A percentile compares a stretch with the other conserved stretches of the same genome.
These are phyloP conservation scores for Xylariales sp. DNA, from an alignment of 2,329 filamentous ascomycete genomes.

Conservation along the genomic window DNA sequence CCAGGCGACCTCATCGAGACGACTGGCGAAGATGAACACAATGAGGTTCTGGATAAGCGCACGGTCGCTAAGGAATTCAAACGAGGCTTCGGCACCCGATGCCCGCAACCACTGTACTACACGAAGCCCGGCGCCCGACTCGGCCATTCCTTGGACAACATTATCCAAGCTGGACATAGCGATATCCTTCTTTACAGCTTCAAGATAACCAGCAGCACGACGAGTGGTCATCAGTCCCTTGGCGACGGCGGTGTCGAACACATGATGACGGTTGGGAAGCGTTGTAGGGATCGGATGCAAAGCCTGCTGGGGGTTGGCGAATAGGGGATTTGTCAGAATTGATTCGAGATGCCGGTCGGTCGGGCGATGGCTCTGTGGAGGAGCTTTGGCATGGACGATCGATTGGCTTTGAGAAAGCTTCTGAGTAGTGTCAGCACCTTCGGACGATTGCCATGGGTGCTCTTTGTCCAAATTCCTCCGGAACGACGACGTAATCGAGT, in stretches of 20 bases:
- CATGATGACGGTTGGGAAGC: conserved; percentile 41
- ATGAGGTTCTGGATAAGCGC: conserved; percentile 35
- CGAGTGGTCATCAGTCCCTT: conserved; percentile 51
- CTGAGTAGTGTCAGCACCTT: conserved; percentile 13
- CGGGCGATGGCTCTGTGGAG: conserved; percentile 24
- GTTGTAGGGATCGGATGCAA: conserved; percentile 3
- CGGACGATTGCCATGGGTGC: conserved; percentile 40
- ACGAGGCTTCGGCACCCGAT: conserved; percentile 39
- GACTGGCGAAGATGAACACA: conserved; percentile 49
- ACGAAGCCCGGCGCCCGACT: conserved; percentile 40
- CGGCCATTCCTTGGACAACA: conserved; percentile 28
- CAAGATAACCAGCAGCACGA: conserved; percentile 50
- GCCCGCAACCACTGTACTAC: conserved; percentile 52
- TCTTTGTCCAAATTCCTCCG: conserved; percentile 54
- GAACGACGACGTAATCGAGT: conserved; percentile 53
- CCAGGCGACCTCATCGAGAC: conserved; percentile 47
- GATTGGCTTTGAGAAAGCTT: conserved; percentile 4
- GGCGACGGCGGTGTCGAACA: conserved; percentile 53
- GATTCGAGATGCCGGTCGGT: conserved; percentile 50
- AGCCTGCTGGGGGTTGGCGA: conserved; percentile 27
- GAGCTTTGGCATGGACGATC: conserved; percentile 6
- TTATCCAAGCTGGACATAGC: conserved; percentile 24
- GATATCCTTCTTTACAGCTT: conserved; percentile 40
- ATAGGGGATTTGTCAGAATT: conserved; percentile 54
- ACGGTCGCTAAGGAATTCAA: conserved; percentile 39